Conservation (phyloP, 805 yeast genomes). For the Monosporozyma servazzii region DNA sequence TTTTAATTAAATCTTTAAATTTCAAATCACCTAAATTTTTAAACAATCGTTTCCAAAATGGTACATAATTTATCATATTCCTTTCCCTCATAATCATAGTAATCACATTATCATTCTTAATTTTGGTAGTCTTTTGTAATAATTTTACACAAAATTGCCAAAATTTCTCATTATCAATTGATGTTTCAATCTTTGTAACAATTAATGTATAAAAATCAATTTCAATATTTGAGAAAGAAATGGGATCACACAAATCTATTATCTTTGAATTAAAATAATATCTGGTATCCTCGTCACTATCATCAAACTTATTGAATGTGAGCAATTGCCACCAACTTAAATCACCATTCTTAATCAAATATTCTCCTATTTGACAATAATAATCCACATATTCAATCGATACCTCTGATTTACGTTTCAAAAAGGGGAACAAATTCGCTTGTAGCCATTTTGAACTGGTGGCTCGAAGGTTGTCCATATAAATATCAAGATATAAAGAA, state of each 20-base stretch:
- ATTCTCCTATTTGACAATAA: constrained; percentile 21
- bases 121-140: background rate
- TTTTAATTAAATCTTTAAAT: background rate
- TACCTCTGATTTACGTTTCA: constrained; percentile 10
- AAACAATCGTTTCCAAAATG: background rate
- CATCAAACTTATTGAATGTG: constrained; percentile 17
- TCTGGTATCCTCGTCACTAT: constrained; percentile 6
- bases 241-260: constrained; percentile 16
- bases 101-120: too few species aligned
- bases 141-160: background rate
- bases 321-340: constrained; percentile 28
- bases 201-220: constrained; percentile 14
- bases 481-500: constrained; percentile 4
- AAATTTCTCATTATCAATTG: background rate
- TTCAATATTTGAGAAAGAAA: constrained; percentile 17
- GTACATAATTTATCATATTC: background rate
- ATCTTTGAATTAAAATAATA: constrained; percentile 15
- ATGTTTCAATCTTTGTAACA: background rate
- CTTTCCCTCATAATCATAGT: background rate
- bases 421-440: constrained; percentile 14
- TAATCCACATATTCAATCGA: constrained; percentile 15
- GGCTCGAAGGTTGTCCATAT: constrained; percentile 6
- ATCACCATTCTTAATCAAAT: constrained; percentile 12
- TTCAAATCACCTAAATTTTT: background rate
- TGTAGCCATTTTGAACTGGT: constrained; percentile 17